Evolutionary conservation across 2,329 filamentous ascomycete species (phyloP).

Genomic region (Incumbomyces delicatus): DNA sequence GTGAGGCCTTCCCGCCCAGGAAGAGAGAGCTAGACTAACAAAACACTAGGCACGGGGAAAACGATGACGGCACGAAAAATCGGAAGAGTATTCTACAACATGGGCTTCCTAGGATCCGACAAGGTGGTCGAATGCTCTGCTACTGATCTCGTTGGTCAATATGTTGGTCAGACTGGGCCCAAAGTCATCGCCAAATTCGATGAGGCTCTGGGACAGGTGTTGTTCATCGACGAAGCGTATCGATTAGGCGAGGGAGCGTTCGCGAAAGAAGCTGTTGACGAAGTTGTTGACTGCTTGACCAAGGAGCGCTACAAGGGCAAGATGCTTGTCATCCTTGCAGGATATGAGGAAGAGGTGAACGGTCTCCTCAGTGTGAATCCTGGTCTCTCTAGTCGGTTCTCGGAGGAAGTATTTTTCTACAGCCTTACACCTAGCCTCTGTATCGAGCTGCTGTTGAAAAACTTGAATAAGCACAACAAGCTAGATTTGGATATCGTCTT

Average conservation of each 20-base stretch:
- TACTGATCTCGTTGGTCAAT: constrained; percentile 56
- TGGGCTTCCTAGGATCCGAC: constrained; percentile 53
- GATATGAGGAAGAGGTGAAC: constrained; percentile 13
- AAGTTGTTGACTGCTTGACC: constrained; percentile 14
- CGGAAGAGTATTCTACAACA: constrained; percentile 62
- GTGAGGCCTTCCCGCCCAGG: constrained; percentile 27
- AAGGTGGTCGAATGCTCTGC: constrained; percentile 57
- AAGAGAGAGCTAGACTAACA: background rate
- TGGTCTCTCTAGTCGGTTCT: constrained; percentile 10
- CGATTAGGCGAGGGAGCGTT: constrained; percentile 57
- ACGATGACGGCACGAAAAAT: constrained; percentile 63
- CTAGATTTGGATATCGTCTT: background rate
- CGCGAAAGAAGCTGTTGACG: constrained; percentile 38
- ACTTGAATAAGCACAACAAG: background rate
- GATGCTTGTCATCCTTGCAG: constrained; percentile 13
- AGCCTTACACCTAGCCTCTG: constrained; percentile 37
- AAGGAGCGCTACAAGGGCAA: constrained; percentile 10
- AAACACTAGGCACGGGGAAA: constrained; percentile 50
- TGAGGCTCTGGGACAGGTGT: constrained; percentile 52
- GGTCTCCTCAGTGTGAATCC: constrained; percentile 7
- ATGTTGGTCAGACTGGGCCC: constrained; percentile 56
- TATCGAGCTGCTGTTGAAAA: constrained; percentile 32
- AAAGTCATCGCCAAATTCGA: constrained; percentile 50
- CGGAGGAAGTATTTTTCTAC: constrained; percentile 15
- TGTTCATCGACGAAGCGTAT: constrained; percentile 75